Percentiles rank a stretch among this genome's conserved stretches.
These are phyloP conservation scores for Salix brachista DNA, from an alignment of 345 rosid species.

Conservation along the genomic window DNA sequence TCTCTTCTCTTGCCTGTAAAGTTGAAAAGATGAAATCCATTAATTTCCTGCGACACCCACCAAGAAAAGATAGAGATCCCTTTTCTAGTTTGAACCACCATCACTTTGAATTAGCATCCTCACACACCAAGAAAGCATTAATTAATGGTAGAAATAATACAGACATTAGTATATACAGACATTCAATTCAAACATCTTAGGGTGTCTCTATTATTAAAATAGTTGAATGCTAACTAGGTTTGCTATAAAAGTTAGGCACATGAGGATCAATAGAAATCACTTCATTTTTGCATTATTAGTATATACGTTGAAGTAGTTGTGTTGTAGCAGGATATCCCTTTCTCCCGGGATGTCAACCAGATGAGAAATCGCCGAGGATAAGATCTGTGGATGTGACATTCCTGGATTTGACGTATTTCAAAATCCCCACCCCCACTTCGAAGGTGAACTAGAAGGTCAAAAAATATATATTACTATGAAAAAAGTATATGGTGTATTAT, in stretches of 20 bases:
- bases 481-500: not conserved
- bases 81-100: too few species aligned
- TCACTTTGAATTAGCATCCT: too few species aligned
- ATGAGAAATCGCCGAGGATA: slow-evolving; percentile 59
- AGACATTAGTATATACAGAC: too few species aligned
- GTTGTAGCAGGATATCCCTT: slow-evolving; percentile 45
- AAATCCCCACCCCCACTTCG: not conserved
- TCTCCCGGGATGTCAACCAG: slow-evolving; percentile 47
- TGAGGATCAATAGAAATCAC: not conserved
- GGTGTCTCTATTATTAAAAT: not conserved
- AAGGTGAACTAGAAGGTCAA: slow-evolving; percentile 1
- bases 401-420: slow-evolving; percentile 33
- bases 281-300: not conserved
- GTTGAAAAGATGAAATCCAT: not conserved
- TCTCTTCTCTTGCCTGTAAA: not conserved
- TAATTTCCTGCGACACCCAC: not conserved
- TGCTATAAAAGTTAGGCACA: slow-evolving; percentile 22
- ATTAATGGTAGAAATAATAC: not conserved
- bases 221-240: slow-evolving; percentile 20
- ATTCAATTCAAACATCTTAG: not conserved
- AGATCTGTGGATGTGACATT: slow-evolving; percentile 48
- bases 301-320: not conserved
- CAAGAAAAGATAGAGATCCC: too few species aligned
- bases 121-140: not conserved
- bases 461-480: not conserved